Base-by-base conservation (phyloP, 75 land plant species). In the Pinus taeda region DNA sequence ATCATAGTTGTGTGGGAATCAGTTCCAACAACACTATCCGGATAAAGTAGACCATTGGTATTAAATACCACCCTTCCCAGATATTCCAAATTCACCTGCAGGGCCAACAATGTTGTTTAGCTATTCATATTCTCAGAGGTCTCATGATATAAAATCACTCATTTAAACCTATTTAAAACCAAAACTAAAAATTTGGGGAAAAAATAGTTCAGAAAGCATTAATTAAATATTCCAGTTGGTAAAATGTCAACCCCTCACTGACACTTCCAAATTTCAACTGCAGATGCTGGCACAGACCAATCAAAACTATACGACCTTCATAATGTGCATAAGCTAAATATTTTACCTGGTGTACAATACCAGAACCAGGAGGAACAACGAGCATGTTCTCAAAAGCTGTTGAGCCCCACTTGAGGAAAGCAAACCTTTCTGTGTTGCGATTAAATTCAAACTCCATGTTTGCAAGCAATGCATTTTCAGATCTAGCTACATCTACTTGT, bases 1-100 rank as follows among this genome's bases (percentile, higher is more conserved):
- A 92, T 92, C 97, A 94, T 94, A 29, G 97, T 94, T 71, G 97
- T 94, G 82, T 94, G 97, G 17, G 97, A 94, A 82, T 94, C 97
- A 57, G 97, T 94, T 53, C 97, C 97, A 66, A 94, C 97, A 57
- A 94, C 88, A 82, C 97, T 94, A 79, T 94, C 97, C 49, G 97
- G 97, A 75, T 94, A 94, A 36, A 94, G 88, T 8, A 86, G n/a
- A 60, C 93, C 95, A 76, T 88, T 83, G 42, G 71, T 85, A 74
- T 90, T 90, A 55, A 94, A 94, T 14, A 94, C 97, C 78, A 94
- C 95, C 64, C 95, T 71, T 65, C 89, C 97, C 69, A 94, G 88
- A 76, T 94, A 94, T 76, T 94, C 97, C 69, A 94, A 84, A 73
- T 94, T 94, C 55, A 94, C 97, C 97, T 94, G 81, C 64, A 86